phyloP scores from a whole-genome alignment of 768 basidiomycete species.

The Phanerochaete carnosa region DNA sequence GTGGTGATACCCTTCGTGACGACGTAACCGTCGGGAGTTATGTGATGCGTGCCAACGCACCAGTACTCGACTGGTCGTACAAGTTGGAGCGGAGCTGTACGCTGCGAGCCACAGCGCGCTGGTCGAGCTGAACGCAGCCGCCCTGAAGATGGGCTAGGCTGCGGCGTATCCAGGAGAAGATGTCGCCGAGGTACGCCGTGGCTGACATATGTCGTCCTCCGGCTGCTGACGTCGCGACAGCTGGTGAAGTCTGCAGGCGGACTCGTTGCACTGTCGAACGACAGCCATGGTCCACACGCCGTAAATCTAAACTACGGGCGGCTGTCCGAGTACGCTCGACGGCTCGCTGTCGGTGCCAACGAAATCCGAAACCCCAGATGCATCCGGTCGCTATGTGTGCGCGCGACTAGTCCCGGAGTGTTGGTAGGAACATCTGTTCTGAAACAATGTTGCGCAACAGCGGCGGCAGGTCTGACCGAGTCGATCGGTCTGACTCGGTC shows the following conservation, averaged over 20 bases:
- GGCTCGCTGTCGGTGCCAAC: slow-evolving; percentile 64
- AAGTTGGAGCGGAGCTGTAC: slow-evolving; percentile 70
- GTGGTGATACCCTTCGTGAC: slow-evolving; percentile 89
- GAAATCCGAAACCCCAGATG: slow-evolving; percentile 35
- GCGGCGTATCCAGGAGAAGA: slow-evolving; percentile 82
- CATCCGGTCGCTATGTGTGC: slow-evolving; percentile 41
- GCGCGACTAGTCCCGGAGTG: slow-evolving; percentile 44
- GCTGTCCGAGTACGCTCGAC: slow-evolving; percentile 60
- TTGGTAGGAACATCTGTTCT: slow-evolving; percentile 63
- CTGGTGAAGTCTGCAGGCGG: slow-evolving; percentile 67
- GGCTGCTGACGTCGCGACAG: slow-evolving; percentile 37
- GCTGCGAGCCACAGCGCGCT: slow-evolving; percentile 82
- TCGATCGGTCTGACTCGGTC: no score
- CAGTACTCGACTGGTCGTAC: slow-evolving; percentile 62
- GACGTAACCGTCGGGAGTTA: slow-evolving; percentile 72
- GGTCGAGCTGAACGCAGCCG: slow-evolving; percentile 92
- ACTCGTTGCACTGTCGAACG: slow-evolving; percentile 85
- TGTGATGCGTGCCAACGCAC: slow-evolving; percentile 47
- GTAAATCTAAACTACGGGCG: slow-evolving; percentile 85
- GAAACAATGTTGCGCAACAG: slow-evolving; percentile 28
- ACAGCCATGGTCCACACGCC: slow-evolving; percentile 87
- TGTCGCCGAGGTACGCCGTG: slow-evolving; percentile 58
- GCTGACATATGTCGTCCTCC: slow-evolving; percentile 8
- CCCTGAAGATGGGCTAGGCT: slow-evolving; percentile 88
- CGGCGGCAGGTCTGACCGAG: background rate